Conservation (phyloP, 73 alveolate genomes). For the Effrenium voratum region DNA sequence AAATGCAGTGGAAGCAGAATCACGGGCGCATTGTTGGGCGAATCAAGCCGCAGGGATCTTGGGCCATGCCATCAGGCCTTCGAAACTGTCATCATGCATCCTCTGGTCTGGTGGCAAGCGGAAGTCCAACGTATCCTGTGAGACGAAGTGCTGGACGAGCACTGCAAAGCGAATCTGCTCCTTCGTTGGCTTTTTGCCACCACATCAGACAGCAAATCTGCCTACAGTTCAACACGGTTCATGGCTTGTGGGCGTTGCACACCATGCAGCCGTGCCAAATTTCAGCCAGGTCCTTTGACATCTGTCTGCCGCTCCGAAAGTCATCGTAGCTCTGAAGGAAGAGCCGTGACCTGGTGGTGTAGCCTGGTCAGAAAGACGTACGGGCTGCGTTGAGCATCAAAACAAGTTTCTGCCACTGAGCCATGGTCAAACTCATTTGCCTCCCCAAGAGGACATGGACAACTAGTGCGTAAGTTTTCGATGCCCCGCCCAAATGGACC, state of each 20-base stretch:
- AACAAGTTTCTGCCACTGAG: no score
- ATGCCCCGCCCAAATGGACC: no score
- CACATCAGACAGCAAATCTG: neutral
- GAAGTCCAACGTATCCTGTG: constrained; percentile 81
- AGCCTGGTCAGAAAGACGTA: no score
- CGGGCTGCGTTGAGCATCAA: no score
- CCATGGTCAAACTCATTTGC: neutral
- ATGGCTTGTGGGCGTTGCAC: neutral
- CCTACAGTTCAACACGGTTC: neutral
- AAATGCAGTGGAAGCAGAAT: no score
- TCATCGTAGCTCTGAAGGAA: constrained; percentile 77
- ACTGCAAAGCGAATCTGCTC: constrained; percentile 88
- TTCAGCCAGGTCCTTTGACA: constrained; percentile 29
- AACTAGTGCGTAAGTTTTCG: neutral
- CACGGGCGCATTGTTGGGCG: no score
- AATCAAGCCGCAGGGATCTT: no score
- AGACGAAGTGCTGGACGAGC: constrained; percentile 77
- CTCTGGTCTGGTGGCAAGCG: constrained; percentile 43
- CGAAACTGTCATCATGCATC: constrained; percentile 76
- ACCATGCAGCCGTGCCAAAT: neutral
- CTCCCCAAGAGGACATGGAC: neutral
- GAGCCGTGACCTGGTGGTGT: constrained; percentile 43
- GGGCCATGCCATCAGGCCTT: no score
- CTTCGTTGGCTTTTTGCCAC: neutral
- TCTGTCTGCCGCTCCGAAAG: constrained; percentile 43